Base-by-base conservation (phyloP, 129 eudicot species). In the Deinandra increscens region DNA sequence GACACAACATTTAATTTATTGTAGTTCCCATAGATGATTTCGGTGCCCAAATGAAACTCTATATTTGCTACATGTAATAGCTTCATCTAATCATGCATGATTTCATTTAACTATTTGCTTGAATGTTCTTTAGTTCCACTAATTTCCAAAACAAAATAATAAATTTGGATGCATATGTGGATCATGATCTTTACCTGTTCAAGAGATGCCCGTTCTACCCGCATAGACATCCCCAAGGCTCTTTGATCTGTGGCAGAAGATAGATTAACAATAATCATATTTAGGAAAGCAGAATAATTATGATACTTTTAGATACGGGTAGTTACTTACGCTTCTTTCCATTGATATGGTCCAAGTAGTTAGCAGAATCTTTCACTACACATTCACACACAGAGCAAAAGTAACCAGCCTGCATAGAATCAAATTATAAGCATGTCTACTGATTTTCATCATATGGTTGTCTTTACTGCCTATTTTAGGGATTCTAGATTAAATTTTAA, bases 211-310 rank as follows among this genome's bases (percentile, higher is more conserved):
- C 99, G 75, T 76, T 93, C 99, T 49, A 83, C 84, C 71, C 99
- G 78, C 99, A 93, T 93, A 59, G 99, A 93, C 99, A 93, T 93
- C 18, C 99, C 99, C 85, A 93, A 84, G 41, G 99, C 99, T 81
- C 99, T 82, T 93, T 93, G 99, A 93, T 93, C 99, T 93, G 85
- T 33, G 29, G 44, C 61, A 71, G 11, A 69, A 26, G 9, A 49
- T 63, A 19, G 49, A 69, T 20, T 9, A 64, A 70, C 17, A 44
- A 61, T 72, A 23, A 72, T 9, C 12, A 51, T 62, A 44, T n/a
- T 18, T 41, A 22, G 37, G 13, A 51, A 23, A 26, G 10, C 7
- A 46, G 45, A 37, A 43, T 8, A 73, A 29, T 7, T 23, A 11
- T 50, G 33, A 62, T 36, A 63, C 7, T 34, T 12, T 33, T 19